Evolutionary conservation across 2,329 filamentous ascomycete genomes (phyloP).

Genomic region (Emericellopsis cladophorae): DNA sequence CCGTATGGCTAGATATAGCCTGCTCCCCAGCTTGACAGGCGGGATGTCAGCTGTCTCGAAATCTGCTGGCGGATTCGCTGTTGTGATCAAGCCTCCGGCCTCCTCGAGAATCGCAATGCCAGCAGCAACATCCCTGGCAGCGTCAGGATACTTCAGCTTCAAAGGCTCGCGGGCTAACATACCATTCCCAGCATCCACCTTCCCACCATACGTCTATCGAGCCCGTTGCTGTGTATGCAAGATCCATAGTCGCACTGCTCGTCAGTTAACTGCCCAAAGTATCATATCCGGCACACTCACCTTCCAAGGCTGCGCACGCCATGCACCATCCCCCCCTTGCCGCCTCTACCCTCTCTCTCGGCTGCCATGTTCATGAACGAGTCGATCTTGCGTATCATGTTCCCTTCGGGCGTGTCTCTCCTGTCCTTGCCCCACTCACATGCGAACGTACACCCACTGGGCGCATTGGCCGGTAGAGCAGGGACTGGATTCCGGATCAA

Average conservation of each 20-base stretch:
- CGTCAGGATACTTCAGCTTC: conserved; percentile 1
- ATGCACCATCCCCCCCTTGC: conserved; percentile 69
- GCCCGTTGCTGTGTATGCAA: conserved; percentile 66
- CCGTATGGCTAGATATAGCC: conserved; percentile 60
- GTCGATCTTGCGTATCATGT: conserved; percentile 58
- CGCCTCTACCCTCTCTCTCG: conserved; percentile 47
- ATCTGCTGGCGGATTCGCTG: conserved; percentile 56
- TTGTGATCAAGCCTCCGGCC: conserved; percentile 62
- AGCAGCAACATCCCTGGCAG: conserved; percentile 56
- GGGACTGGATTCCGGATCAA: conserved; percentile 49
- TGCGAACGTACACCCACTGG: conserved; percentile 56
- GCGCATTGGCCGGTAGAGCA: conserved; percentile 50
- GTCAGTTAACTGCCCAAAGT: background rate
- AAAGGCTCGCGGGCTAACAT: conserved; percentile 9
- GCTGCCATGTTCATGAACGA: conserved; percentile 66
- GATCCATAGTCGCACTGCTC: conserved; percentile 54
- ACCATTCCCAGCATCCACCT: conserved; percentile 72
- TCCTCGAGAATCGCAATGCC: conserved; percentile 62
- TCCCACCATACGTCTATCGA: conserved; percentile 76
- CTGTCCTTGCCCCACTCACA: conserved; percentile 76
- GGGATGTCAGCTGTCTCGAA: conserved; percentile 40
- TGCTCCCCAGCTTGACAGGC: conserved; percentile 49
- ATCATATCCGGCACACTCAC: conserved; percentile 9
- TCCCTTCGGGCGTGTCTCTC: conserved; percentile 51
- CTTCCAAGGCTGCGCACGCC: conserved; percentile 58